Percentiles rank a stretch among this genome's conserved stretches.
Evolutionary conservation across 176 grass and related monocot species (phyloP).

Genomic region (barley (Hordeum vulgare)): MorexV3_pseudomolecules_assembly NC_058524.1:519071076-519071575

Average conservation of each 20-base stretch:
- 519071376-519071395: conserved; percentile 33
- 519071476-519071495: neutral
- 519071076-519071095: conserved; percentile 31
- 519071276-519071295: neutral
- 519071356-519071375: conserved; percentile 1
- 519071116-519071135: conserved; percentile 13
- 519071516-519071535: too few species aligned
- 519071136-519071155: neutral
- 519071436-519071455: conserved; percentile 32
- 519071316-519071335: neutral
- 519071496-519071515: neutral
- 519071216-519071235: neutral
- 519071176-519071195: too few species aligned
- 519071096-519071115: conserved; percentile 44
- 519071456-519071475: neutral
- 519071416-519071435: conserved; percentile 49
- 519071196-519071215: neutral
- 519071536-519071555: neutral
- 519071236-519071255: conserved; percentile 9
- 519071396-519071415: conserved; percentile 19
- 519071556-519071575: conserved; percentile 14
- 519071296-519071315: conserved; percentile 17
- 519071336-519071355: neutral
- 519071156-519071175: neutral
- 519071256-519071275: conserved; percentile 18